phyloP scores from a whole-genome alignment of 169 alveolate genomes.

The Plasmodium vinckei region DNA sequence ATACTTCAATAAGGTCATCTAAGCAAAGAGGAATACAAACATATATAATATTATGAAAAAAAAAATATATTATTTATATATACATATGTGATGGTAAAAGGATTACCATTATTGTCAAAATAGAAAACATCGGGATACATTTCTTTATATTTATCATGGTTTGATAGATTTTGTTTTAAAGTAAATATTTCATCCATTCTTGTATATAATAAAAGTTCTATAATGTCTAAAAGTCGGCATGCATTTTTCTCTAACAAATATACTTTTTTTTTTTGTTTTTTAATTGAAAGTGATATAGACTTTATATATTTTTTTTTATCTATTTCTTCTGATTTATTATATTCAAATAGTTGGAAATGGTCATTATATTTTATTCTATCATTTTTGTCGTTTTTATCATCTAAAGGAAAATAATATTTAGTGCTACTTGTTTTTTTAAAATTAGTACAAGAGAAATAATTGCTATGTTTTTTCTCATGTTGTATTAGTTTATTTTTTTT shows the following conservation, averaged over 20 bases:
- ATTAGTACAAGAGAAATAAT: neutral
- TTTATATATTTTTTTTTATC: slow-evolving; percentile 7
- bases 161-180: slow-evolving; percentile 21
- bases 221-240: slow-evolving; percentile 17
- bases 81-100: neutral
- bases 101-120: slow-evolving; percentile 46
- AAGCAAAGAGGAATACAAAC: neutral
- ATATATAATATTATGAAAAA: slow-evolving; percentile 1
- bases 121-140: slow-evolving; percentile 35
- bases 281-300: slow-evolving; percentile 28
- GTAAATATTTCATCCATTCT: slow-evolving; percentile 55
- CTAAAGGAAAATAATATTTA: neutral
- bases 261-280: slow-evolving; percentile 23
- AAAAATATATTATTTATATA: neutral
- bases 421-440: neutral
- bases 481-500: neutral
- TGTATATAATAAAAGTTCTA: slow-evolving; percentile 56
- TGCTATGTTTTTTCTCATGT: neutral
- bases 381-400: too few species aligned
- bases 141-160: slow-evolving; percentile 25
- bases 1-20: slow-evolving; percentile 47
- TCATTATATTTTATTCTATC: too few species aligned
- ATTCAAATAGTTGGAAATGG: too few species aligned
- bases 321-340: neutral
- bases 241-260: slow-evolving; percentile 15